Conservation (phyloP, 768 basidiomycete genomes). For the Boletus sp. region DNA sequence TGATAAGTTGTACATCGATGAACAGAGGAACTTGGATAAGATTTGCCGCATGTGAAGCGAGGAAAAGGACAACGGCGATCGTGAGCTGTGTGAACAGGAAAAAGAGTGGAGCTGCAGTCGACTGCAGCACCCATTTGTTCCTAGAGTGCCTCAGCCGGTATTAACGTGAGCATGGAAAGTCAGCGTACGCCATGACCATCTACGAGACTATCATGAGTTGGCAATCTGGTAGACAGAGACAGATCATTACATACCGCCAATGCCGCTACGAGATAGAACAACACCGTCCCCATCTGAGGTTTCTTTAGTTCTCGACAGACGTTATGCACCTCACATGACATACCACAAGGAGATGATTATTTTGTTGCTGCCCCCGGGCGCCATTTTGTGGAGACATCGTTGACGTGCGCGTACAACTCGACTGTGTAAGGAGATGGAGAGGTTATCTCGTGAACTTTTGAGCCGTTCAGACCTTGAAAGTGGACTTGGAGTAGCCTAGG, state of each 20-base stretch:
- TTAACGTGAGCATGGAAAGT: slow-evolving; percentile 20
- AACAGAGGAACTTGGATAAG: slow-evolving; percentile 66
- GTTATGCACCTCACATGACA: slow-evolving; percentile 10
- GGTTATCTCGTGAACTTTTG: not conserved
- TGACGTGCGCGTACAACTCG: not conserved
- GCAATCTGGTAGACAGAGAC: not conserved
- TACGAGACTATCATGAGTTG: slow-evolving; percentile 28
- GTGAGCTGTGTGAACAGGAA: slow-evolving; percentile 80
- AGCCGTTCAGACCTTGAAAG: not conserved
- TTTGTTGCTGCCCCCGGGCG: slow-evolving; percentile 31
- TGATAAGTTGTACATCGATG: slow-evolving; percentile 63
- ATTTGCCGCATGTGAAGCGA: slow-evolving; percentile 57
- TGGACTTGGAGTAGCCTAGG: not conserved
- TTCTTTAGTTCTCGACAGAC: slow-evolving; percentile 4
- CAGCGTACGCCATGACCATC: slow-evolving; percentile 87
- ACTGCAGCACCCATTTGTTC: slow-evolving; percentile 89
- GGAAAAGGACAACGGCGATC: slow-evolving; percentile 77
- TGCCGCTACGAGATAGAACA: slow-evolving; percentile 88
- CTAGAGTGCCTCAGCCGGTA: slow-evolving; percentile 37
- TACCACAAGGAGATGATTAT: slow-evolving; percentile 33
- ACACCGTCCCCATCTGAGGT: slow-evolving; percentile 65
- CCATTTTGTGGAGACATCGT: slow-evolving; percentile 29
- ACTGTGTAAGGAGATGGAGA: not conserved
- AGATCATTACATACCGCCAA: slow-evolving; percentile 59
- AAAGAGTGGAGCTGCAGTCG: slow-evolving; percentile 74